Conservation (phyloP, 768 basidiomycete genomes). For the Boletus reticulatus region DNA sequence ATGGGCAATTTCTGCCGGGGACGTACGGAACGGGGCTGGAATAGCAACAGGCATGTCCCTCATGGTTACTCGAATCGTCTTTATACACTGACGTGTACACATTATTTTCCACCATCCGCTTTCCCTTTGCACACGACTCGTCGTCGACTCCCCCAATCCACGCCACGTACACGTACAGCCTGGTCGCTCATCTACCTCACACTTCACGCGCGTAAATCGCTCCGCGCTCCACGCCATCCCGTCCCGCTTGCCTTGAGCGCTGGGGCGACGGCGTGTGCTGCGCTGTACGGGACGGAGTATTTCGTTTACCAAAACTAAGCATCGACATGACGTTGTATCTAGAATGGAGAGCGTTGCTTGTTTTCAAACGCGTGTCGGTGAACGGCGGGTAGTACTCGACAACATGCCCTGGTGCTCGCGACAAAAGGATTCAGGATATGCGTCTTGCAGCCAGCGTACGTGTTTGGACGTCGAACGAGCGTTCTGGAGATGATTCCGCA, state of each 20-base stretch:
- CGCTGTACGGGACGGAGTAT: conserved; percentile 29
- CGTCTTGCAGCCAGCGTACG: too few species aligned
- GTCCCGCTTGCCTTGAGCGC: conserved; percentile 34
- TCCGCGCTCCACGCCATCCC: conserved; percentile 30
- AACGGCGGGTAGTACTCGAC: too few species aligned
- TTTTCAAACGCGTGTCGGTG: too few species aligned
- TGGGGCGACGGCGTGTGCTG: conserved; percentile 29
- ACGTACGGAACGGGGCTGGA: conserved; percentile 43
- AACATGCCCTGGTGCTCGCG: too few species aligned
- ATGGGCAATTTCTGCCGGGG: conserved; percentile 40
- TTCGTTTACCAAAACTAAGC: conserved; percentile 27
- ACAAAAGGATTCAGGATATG: too few species aligned
- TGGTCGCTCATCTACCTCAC: conserved; percentile 48
- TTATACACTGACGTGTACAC: not conserved
- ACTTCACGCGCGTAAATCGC: conserved; percentile 35
- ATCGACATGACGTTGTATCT: not conserved
- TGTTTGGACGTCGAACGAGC: too few species aligned
- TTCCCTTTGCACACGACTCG: too few species aligned
- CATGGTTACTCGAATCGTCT: not conserved
- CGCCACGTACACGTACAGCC: conserved; percentile 21
- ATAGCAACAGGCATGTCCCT: conserved; percentile 33
- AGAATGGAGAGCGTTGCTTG: too few species aligned
- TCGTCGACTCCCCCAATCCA: too few species aligned
- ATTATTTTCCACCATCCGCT: too few species aligned
- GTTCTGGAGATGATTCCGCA: too few species aligned